Conservation (phyloP, 768 basidiomycete species). For the Crepidotus variabilis region DNA sequence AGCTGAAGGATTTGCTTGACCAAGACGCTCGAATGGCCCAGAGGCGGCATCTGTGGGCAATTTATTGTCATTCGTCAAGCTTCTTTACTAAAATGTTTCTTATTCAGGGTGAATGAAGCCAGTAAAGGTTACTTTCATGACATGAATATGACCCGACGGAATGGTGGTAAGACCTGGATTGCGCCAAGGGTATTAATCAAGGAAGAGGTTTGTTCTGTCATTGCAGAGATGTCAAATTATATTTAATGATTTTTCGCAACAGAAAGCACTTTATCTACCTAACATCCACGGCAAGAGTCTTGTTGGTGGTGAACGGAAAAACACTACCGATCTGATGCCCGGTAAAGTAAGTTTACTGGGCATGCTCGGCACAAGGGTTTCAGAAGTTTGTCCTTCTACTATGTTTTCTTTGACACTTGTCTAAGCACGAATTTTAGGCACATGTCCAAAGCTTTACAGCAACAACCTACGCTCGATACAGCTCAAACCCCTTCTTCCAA, state of each 20-base stretch:
- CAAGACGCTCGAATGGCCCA: constrained; percentile 68
- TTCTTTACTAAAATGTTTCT: not conserved
- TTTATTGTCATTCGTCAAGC: not conserved
- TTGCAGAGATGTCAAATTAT: not conserved
- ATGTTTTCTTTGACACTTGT: not conserved
- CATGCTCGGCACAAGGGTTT: constrained; percentile 83
- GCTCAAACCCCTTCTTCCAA: constrained; percentile 58
- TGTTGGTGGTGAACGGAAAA: constrained; percentile 46
- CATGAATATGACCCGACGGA: constrained; percentile 65
- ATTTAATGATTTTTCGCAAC: constrained; percentile 7
- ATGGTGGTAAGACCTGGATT: constrained; percentile 94
- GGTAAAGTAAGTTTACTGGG: constrained; percentile 78
- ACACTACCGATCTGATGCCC: constrained; percentile 75
- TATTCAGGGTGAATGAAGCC: constrained; percentile 42
- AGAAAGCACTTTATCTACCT: constrained; percentile 94
- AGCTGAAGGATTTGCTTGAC: constrained; percentile 66
- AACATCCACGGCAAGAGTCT: constrained; percentile 76
- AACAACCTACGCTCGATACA: constrained; percentile 50
- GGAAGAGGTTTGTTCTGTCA: constrained; percentile 67
- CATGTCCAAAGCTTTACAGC: constrained; percentile 73
- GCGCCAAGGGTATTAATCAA: constrained; percentile 86
- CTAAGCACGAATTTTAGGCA: constrained; percentile 41
- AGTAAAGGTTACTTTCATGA: constrained; percentile 89
- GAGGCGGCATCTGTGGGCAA: constrained; percentile 53
- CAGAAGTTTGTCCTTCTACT: constrained; percentile 56